These are phyloP conservation scores for Pythium dissimile DNA, from an alignment of 352 stramenopile genomes.

Conservation along the genomic window DNA sequence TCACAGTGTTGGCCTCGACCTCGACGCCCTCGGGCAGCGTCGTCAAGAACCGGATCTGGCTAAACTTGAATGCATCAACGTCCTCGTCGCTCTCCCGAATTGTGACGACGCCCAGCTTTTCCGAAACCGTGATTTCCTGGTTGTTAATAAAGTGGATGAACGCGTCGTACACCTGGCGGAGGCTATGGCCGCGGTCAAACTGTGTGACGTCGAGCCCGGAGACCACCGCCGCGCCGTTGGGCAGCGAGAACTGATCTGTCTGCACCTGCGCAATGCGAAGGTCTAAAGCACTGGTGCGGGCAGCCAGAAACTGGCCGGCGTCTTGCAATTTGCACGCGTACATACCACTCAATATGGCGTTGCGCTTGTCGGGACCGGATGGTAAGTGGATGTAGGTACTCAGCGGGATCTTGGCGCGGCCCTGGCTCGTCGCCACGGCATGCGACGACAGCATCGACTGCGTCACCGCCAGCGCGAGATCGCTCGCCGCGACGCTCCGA, in stretches of 20 bases:
- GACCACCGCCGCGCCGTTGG: neutral
- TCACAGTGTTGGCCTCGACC: conserved; percentile 13
- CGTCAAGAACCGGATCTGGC: conserved; percentile 6
- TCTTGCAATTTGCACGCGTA: neutral
- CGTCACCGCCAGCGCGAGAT: conserved; percentile 1
- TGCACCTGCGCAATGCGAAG: neutral
- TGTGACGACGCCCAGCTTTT: conserved; percentile 14
- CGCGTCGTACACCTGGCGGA: conserved; percentile 16
- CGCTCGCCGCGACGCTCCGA: neutral
- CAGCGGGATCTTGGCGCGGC: neutral
- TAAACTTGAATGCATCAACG: neutral
- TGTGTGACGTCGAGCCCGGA: conserved; percentile 8
- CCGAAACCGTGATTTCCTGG: conserved; percentile 19
- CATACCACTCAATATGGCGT: neutral
- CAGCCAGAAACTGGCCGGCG: neutral
- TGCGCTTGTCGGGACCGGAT: neutral
- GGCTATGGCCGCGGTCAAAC: conserved; percentile 9
- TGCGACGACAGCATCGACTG: conserved; percentile 10
- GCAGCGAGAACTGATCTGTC: conserved; percentile 1
- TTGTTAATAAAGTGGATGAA: conserved; percentile 11
- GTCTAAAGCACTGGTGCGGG: neutral
- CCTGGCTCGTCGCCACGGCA: neutral
- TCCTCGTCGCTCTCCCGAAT: conserved; percentile 19
- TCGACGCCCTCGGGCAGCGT: conserved; percentile 5
- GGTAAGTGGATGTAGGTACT: conserved; percentile 5